These are phyloP conservation scores for Tarenaya hassleriana DNA, from an alignment of 345 rosid genomes.

Conservation along the genomic window DNA sequence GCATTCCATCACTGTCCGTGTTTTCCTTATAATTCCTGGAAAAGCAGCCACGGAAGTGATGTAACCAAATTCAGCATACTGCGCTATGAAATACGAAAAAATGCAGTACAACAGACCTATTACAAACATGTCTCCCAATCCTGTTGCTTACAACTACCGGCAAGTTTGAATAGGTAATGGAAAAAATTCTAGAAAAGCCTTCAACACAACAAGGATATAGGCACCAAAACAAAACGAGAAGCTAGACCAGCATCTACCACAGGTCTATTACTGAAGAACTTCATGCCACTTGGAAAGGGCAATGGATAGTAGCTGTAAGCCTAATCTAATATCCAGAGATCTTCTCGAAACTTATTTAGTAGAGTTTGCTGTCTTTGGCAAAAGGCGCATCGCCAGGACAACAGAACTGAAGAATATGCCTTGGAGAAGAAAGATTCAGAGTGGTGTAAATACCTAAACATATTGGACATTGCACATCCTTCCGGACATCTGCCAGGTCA, in stretches of 20 bases:
- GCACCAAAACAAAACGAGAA: background rate
- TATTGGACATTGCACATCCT: slow-evolving; percentile 77
- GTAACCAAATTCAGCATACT: background rate
- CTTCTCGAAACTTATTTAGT: no score
- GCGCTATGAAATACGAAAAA: background rate
- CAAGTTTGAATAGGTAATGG: no score
- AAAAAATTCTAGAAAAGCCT: no score
- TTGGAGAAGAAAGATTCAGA: background rate
- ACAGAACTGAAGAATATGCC: background rate
- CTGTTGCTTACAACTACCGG: no score
- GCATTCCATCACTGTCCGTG: slow-evolving; percentile 87
- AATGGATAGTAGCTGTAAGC: slow-evolving; percentile 6
- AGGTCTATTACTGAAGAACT: background rate
- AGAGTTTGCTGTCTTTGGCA: background rate
- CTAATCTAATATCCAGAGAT: background rate
- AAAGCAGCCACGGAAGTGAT: slow-evolving; percentile 9
- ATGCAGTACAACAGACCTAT: background rate
- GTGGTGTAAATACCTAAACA: slow-evolving; percentile 47
- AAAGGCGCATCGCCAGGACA: background rate
- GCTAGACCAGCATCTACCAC: background rate
- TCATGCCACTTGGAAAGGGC: background rate
- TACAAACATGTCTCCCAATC: background rate
- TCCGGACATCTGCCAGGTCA: slow-evolving; percentile 52
- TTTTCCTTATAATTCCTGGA: slow-evolving; percentile 71
- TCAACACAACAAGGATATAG: no score